Conservation (phyloP, 2,329 filamentous ascomycete genomes). For the Cladophialophora yegresii region DNA sequence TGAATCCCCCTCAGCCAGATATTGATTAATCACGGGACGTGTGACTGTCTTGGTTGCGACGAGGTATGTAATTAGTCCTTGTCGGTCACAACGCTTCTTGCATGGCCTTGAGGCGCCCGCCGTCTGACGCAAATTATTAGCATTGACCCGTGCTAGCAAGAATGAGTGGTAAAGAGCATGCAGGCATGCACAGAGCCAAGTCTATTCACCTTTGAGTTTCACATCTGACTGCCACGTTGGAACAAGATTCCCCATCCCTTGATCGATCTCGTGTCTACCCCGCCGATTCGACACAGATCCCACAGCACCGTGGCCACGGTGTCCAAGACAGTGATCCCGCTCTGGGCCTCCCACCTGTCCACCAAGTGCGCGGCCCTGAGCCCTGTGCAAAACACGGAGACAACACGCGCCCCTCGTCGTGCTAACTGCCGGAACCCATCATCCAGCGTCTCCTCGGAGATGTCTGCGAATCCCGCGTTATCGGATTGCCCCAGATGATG, state of each 20-base stretch:
- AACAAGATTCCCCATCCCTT: constrained; percentile 45
- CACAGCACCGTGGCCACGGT: constrained; percentile 48
- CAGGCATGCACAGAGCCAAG: too few species aligned
- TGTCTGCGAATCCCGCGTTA: constrained; percentile 45
- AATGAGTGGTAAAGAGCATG: too few species aligned
- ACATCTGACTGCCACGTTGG: not conserved
- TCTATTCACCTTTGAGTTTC: too few species aligned
- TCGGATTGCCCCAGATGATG: constrained; percentile 42
- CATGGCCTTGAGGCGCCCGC: too few species aligned
- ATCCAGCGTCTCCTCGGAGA: constrained; percentile 39
- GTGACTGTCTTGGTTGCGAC: too few species aligned
- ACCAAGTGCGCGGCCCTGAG: constrained; percentile 46
- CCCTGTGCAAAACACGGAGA: constrained; percentile 51
- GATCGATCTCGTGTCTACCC: constrained; percentile 39
- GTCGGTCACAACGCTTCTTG: too few species aligned
- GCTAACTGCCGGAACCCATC: constrained; percentile 38
- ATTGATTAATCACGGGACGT: too few species aligned
- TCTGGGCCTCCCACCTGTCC: constrained; percentile 43
- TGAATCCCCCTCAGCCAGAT: too few species aligned
- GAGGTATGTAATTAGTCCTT: too few species aligned
- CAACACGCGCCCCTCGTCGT: constrained; percentile 38
- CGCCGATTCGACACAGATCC: constrained; percentile 44
- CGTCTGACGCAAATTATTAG: too few species aligned
- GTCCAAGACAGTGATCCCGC: constrained; percentile 45
- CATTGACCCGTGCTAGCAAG: too few species aligned